Evolutionary conservation across 73 alveolate species (phyloP), one percentile per base, ranked within the genome.

Genomic region (Uronychia binucleata): DNA sequence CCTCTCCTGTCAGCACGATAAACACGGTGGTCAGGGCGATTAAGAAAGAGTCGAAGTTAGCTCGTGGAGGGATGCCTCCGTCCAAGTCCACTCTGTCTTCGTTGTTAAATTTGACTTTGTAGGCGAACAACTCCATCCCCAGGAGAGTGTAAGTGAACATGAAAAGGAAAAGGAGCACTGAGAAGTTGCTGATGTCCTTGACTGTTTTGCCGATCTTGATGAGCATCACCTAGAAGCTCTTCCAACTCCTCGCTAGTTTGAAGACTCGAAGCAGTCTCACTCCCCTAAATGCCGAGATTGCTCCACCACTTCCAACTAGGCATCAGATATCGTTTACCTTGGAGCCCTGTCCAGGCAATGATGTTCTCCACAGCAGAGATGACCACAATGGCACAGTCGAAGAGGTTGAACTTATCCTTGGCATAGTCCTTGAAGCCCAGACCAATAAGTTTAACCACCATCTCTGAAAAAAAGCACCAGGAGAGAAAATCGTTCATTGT

Each of bases 361-460:
- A 74, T 77, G 0, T 89, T 57, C 34, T 92, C 97, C 59, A 83
- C 89, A 1, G 89, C 74, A 60, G 91, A 78, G 33, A 92, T 30
- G 28, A 78, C 84, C 1, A 96, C 98, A 0, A 97, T 94, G 58
- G 92, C 26, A 29, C 81, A 57, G 79, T 92, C 97, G 79, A 91
- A 87, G 26, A 80, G 29, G 60, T 92, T 89, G 33, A 84, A 82
- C 14, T 87, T 58, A 35, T 92, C 94, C n/a, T n/a, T 67, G 30
- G 57, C 14, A 82, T 82, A 91, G 30, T 58, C 35, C 8, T 77
- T 77, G 34, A 89, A 29, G 30, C 83, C 92, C 57, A 67, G 75
- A 28, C 92, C 97, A 0, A 74, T 67, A 28, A 92, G 19, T 77
- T 89, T 88, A 26, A 84, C n/a, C 0, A 75, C 75, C 82, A 89